Evolutionary conservation across 75 land plant species (phyloP).

Genomic region (Cupressus sempervirens): DNA sequence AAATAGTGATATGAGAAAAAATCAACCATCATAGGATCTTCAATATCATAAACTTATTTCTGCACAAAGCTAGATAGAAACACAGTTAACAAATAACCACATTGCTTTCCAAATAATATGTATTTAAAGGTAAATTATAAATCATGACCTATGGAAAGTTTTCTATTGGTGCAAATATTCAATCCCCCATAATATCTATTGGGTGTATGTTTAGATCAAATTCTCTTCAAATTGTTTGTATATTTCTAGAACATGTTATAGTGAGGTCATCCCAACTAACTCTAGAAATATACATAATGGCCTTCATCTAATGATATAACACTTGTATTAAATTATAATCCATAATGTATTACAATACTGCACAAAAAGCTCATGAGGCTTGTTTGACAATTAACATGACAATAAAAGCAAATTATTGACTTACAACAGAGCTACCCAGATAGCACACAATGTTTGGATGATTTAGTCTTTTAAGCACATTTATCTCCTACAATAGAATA

Average conservation of each 20-base stretch:
- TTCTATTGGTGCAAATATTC: conserved; percentile 41
- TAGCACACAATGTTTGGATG: conserved; percentile 58
- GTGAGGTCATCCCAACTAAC: conserved; percentile 42
- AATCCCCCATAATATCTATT: conserved; percentile 40
- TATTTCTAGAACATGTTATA: conserved; percentile 29
- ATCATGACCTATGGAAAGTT: conserved; percentile 40
- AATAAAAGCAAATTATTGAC: conserved; percentile 1
- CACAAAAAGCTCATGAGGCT: background rate
- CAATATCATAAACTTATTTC: background rate
- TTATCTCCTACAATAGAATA: conserved; percentile 31
- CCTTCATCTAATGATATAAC: conserved; percentile 28
- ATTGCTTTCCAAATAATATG: background rate
- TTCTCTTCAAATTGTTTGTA: conserved; percentile 32
- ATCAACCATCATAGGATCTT: background rate
- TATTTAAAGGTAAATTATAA: background rate
- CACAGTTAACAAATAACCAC: background rate
- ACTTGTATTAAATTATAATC: background rate
- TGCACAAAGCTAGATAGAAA: background rate
- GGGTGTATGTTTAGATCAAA: conserved; percentile 39
- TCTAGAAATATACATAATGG: conserved; percentile 43
- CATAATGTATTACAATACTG: background rate
- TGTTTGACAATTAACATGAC: background rate
- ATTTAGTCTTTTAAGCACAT: conserved; percentile 37
- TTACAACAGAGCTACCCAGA: conserved; percentile 32
- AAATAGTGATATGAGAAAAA: background rate